Evolutionary conservation across 1,284 basidiomycete species (phyloP).

Genomic region (Pulveroboletus sp.): DNA sequence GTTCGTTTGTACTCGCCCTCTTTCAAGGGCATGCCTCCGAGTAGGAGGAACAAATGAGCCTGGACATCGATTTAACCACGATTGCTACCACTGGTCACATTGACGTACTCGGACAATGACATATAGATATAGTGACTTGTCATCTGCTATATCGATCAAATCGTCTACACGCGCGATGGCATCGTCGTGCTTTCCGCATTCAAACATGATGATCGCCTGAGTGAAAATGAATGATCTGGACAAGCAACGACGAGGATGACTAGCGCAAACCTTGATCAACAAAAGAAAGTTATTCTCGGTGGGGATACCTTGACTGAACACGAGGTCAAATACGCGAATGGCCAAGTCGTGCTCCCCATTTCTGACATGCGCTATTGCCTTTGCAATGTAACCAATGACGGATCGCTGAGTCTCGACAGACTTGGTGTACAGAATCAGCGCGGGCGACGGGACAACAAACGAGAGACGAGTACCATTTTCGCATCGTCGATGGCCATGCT

Average conservation of each 20-base stretch:
- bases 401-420: background rate
- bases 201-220: slow-evolving; percentile 7
- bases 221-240: background rate
- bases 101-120: background rate
- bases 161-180: slow-evolving; percentile 1
- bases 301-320: too few relatives aligned
- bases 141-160: background rate
- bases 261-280: background rate
- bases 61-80: background rate
- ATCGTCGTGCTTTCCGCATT: background rate
- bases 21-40: background rate
- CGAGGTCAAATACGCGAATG: background rate
- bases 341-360: background rate
- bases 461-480: background rate
- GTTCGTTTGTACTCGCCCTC: background rate
- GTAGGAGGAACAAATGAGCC: background rate
- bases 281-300: background rate
- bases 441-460: background rate
- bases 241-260: background rate
- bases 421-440: background rate
- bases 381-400: background rate
- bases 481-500: background rate
- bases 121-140: background rate
- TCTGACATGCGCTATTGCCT: background rate
- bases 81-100: too few relatives aligned